phyloP scores from a whole-genome alignment of 169 alveolate species.

The Plasmodium knowlesi region DNA sequence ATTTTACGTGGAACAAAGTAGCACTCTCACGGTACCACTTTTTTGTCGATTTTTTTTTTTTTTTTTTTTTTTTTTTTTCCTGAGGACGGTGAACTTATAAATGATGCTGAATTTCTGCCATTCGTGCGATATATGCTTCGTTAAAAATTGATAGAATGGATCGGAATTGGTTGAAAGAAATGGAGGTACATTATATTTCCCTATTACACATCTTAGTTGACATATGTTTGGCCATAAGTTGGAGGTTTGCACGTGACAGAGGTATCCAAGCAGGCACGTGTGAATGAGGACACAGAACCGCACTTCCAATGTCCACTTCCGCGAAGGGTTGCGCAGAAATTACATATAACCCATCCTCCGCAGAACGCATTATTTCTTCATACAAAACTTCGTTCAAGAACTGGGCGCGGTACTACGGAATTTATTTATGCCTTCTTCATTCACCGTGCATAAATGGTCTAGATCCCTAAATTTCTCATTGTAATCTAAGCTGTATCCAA shows the following conservation, averaged over 20 bases:
- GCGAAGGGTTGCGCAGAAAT: background rate
- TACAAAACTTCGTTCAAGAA: background rate
- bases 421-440: conserved; percentile 47
- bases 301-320: background rate
- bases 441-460: conserved; percentile 34
- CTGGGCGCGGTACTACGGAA: background rate
- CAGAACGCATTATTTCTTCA: background rate
- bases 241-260: background rate
- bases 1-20: background rate
- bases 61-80: no score
- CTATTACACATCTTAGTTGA: background rate
- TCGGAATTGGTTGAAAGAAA: background rate
- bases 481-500: conserved; percentile 83
- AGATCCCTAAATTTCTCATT: conserved; percentile 74
- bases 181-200: background rate
- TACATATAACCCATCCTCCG: background rate
- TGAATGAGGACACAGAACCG: background rate
- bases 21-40: background rate
- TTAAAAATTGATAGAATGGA: background rate
- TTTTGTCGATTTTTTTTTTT: background rate
- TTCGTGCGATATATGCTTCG: background rate
- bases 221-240: background rate
- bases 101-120: background rate
- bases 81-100: background rate
- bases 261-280: background rate